Evolutionary conservation across 768 basidiomycete genomes (phyloP).

Genomic region (Tulasnella sp.): DNA sequence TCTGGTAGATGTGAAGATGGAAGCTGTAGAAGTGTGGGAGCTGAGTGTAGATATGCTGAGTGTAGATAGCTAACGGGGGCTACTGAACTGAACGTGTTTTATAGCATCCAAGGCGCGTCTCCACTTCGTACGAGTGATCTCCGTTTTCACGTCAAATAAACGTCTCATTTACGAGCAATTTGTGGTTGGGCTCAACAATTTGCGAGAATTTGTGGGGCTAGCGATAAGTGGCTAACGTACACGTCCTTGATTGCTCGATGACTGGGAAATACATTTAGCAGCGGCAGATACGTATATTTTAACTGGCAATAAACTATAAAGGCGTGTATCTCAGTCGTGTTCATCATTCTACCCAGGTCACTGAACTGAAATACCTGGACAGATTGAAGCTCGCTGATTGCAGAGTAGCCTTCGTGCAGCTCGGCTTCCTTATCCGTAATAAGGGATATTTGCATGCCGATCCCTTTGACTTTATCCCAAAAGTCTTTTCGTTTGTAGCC

Average conservation of each 20-base stretch:
- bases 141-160: background rate
- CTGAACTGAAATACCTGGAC: background rate
- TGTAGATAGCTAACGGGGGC: too few species aligned
- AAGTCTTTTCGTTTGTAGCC: constrained; percentile 58
- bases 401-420: constrained; percentile 49
- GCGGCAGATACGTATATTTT: too few species aligned
- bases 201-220: background rate
- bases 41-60: background rate
- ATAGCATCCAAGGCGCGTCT: background rate
- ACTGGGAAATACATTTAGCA: too few species aligned
- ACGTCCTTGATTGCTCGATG: background rate
- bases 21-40: background rate
- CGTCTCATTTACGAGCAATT: background rate
- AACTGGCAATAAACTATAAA: too few species aligned
- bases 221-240: background rate
- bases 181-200: background rate
- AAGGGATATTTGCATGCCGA: constrained; percentile 49
- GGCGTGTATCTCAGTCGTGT: too few species aligned
- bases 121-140: background rate
- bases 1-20: background rate
- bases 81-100: too few species aligned
- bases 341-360: too few species aligned
- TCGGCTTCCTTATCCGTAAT: constrained; percentile 58
- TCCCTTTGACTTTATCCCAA: constrained; percentile 46
- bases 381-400: constrained; percentile 40